phyloP scores from a whole-genome alignment of 257 asterid genomes.

The Agastache rugosa region DNA sequence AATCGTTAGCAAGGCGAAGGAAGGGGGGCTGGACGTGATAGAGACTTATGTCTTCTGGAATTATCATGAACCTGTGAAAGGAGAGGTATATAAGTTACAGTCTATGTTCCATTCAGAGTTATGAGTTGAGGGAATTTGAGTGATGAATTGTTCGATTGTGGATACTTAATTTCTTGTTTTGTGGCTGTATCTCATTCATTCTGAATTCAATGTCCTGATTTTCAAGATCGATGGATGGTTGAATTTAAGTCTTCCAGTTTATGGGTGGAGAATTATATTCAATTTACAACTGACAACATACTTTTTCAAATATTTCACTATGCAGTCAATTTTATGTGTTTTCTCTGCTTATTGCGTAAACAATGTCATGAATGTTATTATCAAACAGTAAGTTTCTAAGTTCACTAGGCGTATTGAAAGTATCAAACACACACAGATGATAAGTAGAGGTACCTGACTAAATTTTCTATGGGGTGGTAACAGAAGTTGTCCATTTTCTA shows the following conservation, averaged over 20 bases:
- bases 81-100: conserved; percentile 52
- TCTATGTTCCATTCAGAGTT: background rate
- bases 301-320: too few species aligned
- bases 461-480: background rate
- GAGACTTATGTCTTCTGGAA: conserved; percentile 91
- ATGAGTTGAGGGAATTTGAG: background rate
- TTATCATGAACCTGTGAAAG: conserved; percentile 77
- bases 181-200: conserved; percentile 8
- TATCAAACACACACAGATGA: background rate
- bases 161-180: background rate
- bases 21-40: conserved; percentile 87
- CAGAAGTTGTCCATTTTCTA: background rate
- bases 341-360: background rate
- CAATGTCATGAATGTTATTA: background rate
- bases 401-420: background rate
- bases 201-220: background rate
- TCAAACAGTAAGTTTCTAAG: background rate
- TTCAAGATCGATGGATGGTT: background rate
- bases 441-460: background rate
- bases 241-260: too few species aligned
- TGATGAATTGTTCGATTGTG: background rate
- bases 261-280: too few species aligned
- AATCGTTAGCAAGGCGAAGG: conserved; percentile 69
- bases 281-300: too few species aligned
- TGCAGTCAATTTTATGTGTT: background rate